Conservation (phyloP, 192 early-diverging fungal species). For the Gigaspora rosea region DNA sequence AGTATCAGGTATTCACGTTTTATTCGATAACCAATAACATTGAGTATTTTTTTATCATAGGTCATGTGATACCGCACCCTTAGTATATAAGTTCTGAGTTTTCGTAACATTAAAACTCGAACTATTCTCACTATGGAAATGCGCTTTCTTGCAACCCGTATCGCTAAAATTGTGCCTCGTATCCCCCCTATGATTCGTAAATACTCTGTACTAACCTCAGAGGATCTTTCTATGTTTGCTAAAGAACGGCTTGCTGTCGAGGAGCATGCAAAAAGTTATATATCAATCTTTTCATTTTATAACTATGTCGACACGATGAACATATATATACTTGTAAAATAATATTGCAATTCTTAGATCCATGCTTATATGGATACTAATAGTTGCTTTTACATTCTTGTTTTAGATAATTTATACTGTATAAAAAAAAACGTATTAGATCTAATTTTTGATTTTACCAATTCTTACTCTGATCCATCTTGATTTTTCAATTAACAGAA, state of each 20-base stretch:
- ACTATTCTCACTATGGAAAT: background rate
- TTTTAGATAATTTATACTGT: background rate
- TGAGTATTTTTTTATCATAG: no score
- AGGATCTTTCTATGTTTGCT: background rate
- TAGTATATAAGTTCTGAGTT: no score
- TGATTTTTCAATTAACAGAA: conserved; percentile 27
- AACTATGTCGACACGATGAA: background rate
- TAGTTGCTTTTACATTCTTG: background rate
- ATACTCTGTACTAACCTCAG: background rate
- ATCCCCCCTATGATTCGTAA: background rate
- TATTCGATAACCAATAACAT: no score
- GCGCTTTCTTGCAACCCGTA: background rate
- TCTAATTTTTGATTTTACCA: background rate
- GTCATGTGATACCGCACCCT: no score
- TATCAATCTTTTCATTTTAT: background rate
- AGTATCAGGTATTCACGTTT: no score
- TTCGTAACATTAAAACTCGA: no score
- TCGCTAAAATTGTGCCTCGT: background rate
- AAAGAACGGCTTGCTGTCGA: background rate
- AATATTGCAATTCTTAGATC: background rate
- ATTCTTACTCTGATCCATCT: conserved; percentile 3
- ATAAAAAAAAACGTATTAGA: background rate
- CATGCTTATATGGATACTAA: background rate
- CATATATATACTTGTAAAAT: background rate
- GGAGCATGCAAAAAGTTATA: conserved; percentile 26